These are phyloP conservation scores for Globisporangium polare DNA, from an alignment of 352 stramenopile species.

Conservation along the genomic window DNA sequence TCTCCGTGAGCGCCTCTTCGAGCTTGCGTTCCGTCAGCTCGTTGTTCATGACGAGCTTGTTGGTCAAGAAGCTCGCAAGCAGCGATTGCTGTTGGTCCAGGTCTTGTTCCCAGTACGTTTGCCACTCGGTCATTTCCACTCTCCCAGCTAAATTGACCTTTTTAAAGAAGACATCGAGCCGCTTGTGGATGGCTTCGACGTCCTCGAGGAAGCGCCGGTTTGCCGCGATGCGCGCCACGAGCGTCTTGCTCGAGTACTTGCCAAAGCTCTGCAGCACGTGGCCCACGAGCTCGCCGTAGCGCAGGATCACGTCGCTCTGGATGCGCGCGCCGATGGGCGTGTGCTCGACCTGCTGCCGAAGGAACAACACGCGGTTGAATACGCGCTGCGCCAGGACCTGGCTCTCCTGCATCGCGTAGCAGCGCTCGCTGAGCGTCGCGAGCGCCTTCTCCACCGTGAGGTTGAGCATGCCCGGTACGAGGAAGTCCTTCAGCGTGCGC, in stretches of 20 bases:
- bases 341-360: slow-evolving; percentile 8
- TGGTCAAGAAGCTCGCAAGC: neutral
- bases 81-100: neutral
- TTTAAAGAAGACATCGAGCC: slow-evolving; percentile 7
- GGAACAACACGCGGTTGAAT: slow-evolving; percentile 6
- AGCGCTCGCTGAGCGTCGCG: neutral
- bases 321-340: slow-evolving; percentile 9
- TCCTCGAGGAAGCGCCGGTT: neutral
- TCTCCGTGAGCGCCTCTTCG: slow-evolving; percentile 8
- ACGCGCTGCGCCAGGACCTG: slow-evolving; percentile 11
- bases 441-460: slow-evolving; percentile 11
- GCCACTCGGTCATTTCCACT: slow-evolving; percentile 6
- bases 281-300: slow-evolving; percentile 12
- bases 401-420: slow-evolving; percentile 13
- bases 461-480: slow-evolving; percentile 15
- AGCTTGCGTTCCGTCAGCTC: neutral
- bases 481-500: slow-evolving; percentile 11
- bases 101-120: neutral
- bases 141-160: neutral
- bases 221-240: slow-evolving; percentile 6
- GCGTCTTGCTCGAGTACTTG: slow-evolving; percentile 10
- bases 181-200: neutral
- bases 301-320: slow-evolving; percentile 12
- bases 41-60: neutral
- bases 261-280: neutral